Evolutionary conservation across 1,284 basidiomycete genomes (phyloP).

Genomic region (Cryptococcus sp.): DNA sequence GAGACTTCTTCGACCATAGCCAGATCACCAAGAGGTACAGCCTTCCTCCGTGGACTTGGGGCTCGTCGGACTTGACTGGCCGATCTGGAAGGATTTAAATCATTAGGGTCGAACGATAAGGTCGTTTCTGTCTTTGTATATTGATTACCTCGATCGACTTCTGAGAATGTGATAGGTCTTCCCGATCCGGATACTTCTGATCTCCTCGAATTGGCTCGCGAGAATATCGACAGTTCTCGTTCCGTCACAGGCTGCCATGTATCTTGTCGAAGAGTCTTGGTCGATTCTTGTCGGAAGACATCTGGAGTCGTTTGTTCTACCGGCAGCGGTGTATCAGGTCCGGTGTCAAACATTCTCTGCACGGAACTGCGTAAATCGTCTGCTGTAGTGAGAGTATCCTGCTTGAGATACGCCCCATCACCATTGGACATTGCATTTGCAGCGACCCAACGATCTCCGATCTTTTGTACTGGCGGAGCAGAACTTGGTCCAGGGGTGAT

Average conservation of each 20-base stretch:
- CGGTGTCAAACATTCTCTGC: slow-evolving; percentile 30
- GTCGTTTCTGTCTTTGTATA: slow-evolving; percentile 18
- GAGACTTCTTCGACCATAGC: slow-evolving; percentile 13
- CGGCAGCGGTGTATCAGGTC: slow-evolving; percentile 10
- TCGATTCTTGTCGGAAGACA: neutral
- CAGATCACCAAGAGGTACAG: neutral
- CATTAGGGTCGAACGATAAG: slow-evolving; percentile 37
- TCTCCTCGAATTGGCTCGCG: neutral
- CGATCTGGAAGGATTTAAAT: slow-evolving; percentile 44
- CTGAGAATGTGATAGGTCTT: slow-evolving; percentile 4
- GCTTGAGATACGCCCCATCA: slow-evolving; percentile 1
- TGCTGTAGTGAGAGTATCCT: neutral
- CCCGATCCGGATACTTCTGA: neutral
- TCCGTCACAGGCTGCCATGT: slow-evolving; percentile 27
- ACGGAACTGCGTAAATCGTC: slow-evolving; percentile 24
- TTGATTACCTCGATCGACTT: slow-evolving; percentile 5
- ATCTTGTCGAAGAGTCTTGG: neutral
- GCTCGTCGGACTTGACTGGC: slow-evolving; percentile 27
- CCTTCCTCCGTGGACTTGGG: neutral
- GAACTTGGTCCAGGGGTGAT: slow-evolving; percentile 6
- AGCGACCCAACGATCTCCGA: slow-evolving; percentile 42
- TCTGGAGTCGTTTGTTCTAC: neutral
- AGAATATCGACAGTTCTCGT: slow-evolving; percentile 23
- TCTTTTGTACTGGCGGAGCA: slow-evolving; percentile 32
- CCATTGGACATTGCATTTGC: slow-evolving; percentile 17